phyloP scores from a whole-genome alignment of 768 basidiomycete genomes.

The Panellus pusillus region DNA sequence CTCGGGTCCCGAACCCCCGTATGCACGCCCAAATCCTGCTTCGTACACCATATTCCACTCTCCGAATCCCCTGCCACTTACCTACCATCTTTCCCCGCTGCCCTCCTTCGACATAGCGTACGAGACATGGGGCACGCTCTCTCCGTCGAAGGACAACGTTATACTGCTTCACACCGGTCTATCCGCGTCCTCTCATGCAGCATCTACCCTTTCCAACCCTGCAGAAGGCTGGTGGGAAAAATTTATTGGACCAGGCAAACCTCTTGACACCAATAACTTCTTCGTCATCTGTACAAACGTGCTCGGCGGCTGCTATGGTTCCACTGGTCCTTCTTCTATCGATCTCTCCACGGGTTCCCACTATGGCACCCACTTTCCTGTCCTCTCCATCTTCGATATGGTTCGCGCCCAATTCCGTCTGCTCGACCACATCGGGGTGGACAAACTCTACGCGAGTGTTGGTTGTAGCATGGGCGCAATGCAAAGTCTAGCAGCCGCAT shows the following conservation, averaged over 20 bases:
- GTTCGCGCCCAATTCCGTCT: conserved; percentile 88
- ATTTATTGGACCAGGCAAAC: conserved; percentile 94
- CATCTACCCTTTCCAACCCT: conserved; percentile 73
- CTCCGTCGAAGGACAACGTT: conserved; percentile 74
- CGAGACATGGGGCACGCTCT: conserved; percentile 96
- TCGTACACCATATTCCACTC: conserved; percentile 75
- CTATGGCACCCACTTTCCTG: conserved; percentile 90
- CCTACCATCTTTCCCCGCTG: conserved; percentile 51
- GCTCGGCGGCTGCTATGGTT: conserved; percentile 96
- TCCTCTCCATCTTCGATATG: conserved; percentile 96
- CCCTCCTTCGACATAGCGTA: conserved; percentile 87
- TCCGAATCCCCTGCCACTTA: conserved; percentile 58
- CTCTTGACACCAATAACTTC: conserved; percentile 90
- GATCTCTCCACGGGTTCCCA: conserved; percentile 66
- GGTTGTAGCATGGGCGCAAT: conserved; percentile 98
- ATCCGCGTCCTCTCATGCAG: conserved; percentile 94
- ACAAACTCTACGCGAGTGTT: conserved; percentile 88
- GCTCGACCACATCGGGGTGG: conserved; percentile 79
- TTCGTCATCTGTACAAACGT: conserved; percentile 97
- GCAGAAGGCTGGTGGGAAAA: conserved; percentile 98
- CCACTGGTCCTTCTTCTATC: conserved; percentile 88
- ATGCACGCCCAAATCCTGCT: conserved; percentile 74
- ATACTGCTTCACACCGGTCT: conserved; percentile 96
- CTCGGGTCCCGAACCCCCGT: conserved; percentile 76
- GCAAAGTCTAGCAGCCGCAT: conserved; percentile 95